phyloP scores from a whole-genome alignment of 345 rosid species.

The Eucalyptus globulus region DNA sequence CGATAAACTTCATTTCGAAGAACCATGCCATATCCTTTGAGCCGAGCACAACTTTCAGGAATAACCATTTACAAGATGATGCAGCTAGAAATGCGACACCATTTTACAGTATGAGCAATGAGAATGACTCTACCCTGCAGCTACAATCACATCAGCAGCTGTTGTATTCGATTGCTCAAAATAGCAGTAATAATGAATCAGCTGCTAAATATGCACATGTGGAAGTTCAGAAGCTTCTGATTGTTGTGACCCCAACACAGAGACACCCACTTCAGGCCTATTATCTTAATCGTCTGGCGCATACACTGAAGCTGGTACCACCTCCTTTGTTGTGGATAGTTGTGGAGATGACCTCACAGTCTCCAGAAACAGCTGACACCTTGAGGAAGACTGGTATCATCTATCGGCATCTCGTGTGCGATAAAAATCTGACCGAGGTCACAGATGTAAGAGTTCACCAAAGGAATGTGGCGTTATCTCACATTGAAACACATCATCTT shows the following conservation, averaged over 20 bases:
- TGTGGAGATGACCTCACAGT: conserved; percentile 46
- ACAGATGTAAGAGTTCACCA: conserved; percentile 35
- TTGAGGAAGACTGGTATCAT: conserved; percentile 39
- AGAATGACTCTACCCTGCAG: background rate
- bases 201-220: background rate
- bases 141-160: background rate
- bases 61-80: background rate
- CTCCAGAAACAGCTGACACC: conserved; percentile 38
- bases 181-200: background rate
- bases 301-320: conserved; percentile 28
- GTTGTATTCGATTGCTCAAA: background rate
- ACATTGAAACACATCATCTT: conserved; percentile 50
- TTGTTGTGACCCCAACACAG: conserved; percentile 41
- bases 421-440: conserved; percentile 30
- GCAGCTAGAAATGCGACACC: background rate
- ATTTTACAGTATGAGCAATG: background rate
- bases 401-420: conserved; percentile 54
- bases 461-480: conserved; percentile 48
- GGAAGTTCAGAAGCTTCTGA: conserved; percentile 28
- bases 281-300: conserved; percentile 36
- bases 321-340: conserved; percentile 66
- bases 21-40: conserved; percentile 28
- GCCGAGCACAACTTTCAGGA: conserved; percentile 6
- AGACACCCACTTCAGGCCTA: conserved; percentile 27
- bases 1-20: conserved; percentile 6